phyloP scores from a whole-genome alignment of 768 basidiomycete species.

The Mrakia gelida region DNA sequence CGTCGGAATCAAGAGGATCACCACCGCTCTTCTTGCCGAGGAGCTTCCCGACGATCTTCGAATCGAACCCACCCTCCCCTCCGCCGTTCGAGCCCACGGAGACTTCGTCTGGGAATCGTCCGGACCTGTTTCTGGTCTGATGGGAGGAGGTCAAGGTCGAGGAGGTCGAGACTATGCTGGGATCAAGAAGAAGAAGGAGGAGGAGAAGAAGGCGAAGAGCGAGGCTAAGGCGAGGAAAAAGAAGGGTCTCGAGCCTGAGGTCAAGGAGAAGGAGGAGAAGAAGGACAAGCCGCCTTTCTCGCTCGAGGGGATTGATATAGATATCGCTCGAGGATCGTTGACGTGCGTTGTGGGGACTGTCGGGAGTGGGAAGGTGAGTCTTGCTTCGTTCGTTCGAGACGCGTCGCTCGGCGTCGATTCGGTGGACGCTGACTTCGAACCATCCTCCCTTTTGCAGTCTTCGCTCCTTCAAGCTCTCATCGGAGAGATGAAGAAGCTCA shows the following conservation, averaged over 20 bases:
- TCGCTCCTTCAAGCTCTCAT: constrained; percentile 40
- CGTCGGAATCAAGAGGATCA: constrained; percentile 54
- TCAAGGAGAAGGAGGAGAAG: constrained; percentile 36
- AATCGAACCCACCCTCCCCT: constrained; percentile 44
- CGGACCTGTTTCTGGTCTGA: background rate
- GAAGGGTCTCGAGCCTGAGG: constrained; percentile 35
- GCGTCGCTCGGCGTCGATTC: background rate
- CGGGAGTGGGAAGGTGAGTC: constrained; percentile 39
- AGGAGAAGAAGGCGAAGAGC: constrained; percentile 35
- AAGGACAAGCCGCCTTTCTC: constrained; percentile 49
- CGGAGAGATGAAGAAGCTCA: constrained; percentile 39
- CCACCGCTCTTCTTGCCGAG: constrained; percentile 54
- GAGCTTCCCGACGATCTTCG: constrained; percentile 53
- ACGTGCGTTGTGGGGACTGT: constrained; percentile 42
- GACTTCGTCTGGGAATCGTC: constrained; percentile 30
- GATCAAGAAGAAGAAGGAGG: constrained; percentile 35
- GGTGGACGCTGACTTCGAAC: background rate
- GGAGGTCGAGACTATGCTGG: constrained; percentile 32
- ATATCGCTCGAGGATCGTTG: constrained; percentile 38
- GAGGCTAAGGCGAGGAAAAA: constrained; percentile 35
- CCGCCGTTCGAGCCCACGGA: constrained; percentile 28
- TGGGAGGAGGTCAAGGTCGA: constrained; percentile 19
- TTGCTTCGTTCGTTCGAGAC: background rate
- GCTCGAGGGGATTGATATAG: constrained; percentile 51
- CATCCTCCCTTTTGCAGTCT: constrained; percentile 9